Evolutionary conservation across 768 basidiomycete genomes (phyloP).

Genomic region (Lyophyllum shimeji): DNA sequence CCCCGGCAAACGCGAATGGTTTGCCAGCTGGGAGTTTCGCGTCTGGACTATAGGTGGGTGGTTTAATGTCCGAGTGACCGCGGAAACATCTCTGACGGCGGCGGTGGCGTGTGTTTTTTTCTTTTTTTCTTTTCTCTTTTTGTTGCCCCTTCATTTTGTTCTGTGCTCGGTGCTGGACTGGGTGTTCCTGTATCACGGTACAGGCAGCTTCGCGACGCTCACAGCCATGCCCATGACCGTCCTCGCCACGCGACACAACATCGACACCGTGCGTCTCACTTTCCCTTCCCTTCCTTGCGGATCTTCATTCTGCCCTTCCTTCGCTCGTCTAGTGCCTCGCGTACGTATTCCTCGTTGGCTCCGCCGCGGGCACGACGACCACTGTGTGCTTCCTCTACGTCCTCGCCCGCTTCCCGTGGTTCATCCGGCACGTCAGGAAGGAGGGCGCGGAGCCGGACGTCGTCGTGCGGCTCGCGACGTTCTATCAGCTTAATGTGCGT

Average conservation of each 20-base stretch:
- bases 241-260: conserved; percentile 53
- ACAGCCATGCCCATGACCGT: conserved; percentile 74
- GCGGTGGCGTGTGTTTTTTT: not conserved
- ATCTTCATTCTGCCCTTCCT: not conserved
- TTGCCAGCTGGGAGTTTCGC: conserved; percentile 75
- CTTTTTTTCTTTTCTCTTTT: no score
- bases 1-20: conserved; percentile 71
- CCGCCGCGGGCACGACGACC: conserved; percentile 62
- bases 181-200: no score
- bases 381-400: conserved; percentile 74
- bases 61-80: not conserved
- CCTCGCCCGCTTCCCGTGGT: conserved; percentile 65
- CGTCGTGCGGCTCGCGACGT: conserved; percentile 70
- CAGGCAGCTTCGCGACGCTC: conserved; percentile 64
- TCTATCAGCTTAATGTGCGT: conserved; percentile 77
- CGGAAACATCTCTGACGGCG: not conserved
- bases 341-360: conserved; percentile 76
- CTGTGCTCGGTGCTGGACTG: no score
- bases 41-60: conserved; percentile 67
- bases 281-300: not conserved
- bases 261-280: conserved; percentile 50
- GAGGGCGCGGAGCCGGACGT: conserved; percentile 77
- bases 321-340: conserved; percentile 52
- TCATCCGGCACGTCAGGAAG: conserved; percentile 66
- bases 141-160: no score